These are phyloP conservation scores for Leishmania aethiopica DNA, from an alignment of 208 protist genomes.

Conservation along the genomic window DNA sequence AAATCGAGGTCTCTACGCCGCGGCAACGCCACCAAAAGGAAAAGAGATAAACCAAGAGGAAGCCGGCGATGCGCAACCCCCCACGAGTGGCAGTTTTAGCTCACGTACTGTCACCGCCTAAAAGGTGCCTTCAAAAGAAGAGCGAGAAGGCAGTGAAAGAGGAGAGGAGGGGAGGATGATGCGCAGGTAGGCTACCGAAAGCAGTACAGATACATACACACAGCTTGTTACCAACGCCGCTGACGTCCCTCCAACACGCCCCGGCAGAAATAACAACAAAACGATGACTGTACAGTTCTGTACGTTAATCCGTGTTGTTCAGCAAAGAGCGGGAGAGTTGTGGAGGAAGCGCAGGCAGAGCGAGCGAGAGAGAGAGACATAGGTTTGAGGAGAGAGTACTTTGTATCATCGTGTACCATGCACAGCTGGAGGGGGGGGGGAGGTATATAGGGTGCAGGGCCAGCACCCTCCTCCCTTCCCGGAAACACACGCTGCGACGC, in stretches of 20 bases:
- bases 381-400: background rate
- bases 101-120: background rate
- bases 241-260: background rate
- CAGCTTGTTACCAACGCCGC: background rate
- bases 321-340: slow-evolving; percentile 1
- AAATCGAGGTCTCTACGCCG: background rate
- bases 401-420: background rate
- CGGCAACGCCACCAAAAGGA: background rate
- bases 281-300: slow-evolving; percentile 10
- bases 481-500: no score
- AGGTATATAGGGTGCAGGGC: background rate
- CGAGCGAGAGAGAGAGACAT: background rate
- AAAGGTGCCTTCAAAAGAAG: background rate
- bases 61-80: background rate
- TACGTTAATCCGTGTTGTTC: background rate
- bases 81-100: background rate
- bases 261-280: slow-evolving; percentile 1
- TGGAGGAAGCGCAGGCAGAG: no score
- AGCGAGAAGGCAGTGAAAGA: background rate
- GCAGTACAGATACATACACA: background rate
- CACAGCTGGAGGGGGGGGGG: background rate
- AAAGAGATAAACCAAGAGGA: no score
- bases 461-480: no score
- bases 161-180: background rate
- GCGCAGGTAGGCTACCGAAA: background rate